Evolutionary conservation across 2,329 filamentous ascomycete genomes (phyloP).

Genomic region (Stagonosporopsis cucurbitacearum): DNA sequence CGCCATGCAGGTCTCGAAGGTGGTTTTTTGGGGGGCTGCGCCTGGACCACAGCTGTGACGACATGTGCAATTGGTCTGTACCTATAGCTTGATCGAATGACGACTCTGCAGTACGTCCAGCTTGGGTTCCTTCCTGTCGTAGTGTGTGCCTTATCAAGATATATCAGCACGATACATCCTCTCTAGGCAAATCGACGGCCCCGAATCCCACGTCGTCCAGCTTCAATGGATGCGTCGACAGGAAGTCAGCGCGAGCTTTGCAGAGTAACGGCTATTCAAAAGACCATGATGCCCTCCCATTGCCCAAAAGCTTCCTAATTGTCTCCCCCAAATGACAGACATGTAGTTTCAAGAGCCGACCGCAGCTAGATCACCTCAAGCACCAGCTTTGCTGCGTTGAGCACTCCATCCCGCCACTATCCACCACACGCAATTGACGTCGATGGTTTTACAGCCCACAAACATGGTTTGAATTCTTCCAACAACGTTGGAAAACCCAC

Average conservation of each 20-base stretch:
- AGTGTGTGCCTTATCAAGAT: slow-evolving; percentile 3
- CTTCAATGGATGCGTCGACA: no score
- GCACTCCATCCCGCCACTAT: slow-evolving; percentile 50
- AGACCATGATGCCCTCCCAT: no score
- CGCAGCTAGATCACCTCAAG: slow-evolving; percentile 28
- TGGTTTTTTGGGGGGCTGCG: slow-evolving; percentile 6
- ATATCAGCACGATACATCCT: slow-evolving; percentile 19
- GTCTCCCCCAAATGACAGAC: no score
- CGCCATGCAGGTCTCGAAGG: slow-evolving; percentile 14
- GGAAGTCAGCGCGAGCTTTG: no score
- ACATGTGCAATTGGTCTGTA: slow-evolving; percentile 26
- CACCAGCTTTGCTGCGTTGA: slow-evolving; percentile 26
- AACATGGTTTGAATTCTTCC: slow-evolving; percentile 48
- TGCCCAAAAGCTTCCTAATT: no score
- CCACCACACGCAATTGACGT: slow-evolving; percentile 52
- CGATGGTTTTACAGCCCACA: slow-evolving; percentile 58
- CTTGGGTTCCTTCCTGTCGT: slow-evolving; percentile 27
- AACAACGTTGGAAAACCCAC: slow-evolving; percentile 51
- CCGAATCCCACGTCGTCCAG: no score
- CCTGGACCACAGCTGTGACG: slow-evolving; percentile 7
- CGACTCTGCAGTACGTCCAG: slow-evolving; percentile 20
- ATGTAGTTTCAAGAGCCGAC: slow-evolving; percentile 21
- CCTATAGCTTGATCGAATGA: slow-evolving; percentile 33
- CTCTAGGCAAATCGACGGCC: no score
- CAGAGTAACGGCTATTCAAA: no score